Base-by-base conservation (phyloP, 2,329 filamentous ascomycete species). In the Trichoderma arundinaceum region DNA sequence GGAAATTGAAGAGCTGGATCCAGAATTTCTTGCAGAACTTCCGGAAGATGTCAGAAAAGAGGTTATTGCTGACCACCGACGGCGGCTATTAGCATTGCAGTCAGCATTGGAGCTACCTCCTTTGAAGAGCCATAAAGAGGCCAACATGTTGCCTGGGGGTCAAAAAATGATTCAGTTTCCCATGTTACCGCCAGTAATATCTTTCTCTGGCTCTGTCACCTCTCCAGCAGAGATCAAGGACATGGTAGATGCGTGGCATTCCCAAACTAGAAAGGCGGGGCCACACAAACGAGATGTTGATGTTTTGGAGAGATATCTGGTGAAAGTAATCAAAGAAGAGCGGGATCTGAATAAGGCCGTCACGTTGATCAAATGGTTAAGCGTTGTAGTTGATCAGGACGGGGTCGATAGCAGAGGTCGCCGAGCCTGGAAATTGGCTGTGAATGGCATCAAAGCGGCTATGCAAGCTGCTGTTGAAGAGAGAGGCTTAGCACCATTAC, bases 41-140 rank as follows among this genome's bases (percentile, higher is more conserved):
- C 94, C 94, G 0, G 88, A 91, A 69, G 92, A 96, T 53, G 85
- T 96, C 53, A 87, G 91, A 12, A 82, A 80, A 15, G 94, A 98
- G 77, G 84, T 98, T 7, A 77, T 97, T 2, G 88, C 87, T 19
- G 91, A 96, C 71, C 89, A 94, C 72, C 72, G 72, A 22, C 76
- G 76, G 4, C 75, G 84, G 10, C 86, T 83, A n/a, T 80, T 90
- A 19, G 86, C 87, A 10, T 84, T 87, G 43, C 82, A 79, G 17
- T 80, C 84, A 1, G 83, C 81, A 0, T 75, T 88, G n/a, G 80
- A 82, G 35, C 76, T 76, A 3, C 75, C 75, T 0, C 66, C 66
- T 3, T 71, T 69, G 13, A 74, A 74, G 44, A 69, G 71, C 5
- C 67, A 71, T 13, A 68, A 67, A 6, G 72, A 75, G 3, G 69